Evolutionary conservation across 1,284 basidiomycete species (phyloP).

Genomic region (Ustilago nuda): DNA sequence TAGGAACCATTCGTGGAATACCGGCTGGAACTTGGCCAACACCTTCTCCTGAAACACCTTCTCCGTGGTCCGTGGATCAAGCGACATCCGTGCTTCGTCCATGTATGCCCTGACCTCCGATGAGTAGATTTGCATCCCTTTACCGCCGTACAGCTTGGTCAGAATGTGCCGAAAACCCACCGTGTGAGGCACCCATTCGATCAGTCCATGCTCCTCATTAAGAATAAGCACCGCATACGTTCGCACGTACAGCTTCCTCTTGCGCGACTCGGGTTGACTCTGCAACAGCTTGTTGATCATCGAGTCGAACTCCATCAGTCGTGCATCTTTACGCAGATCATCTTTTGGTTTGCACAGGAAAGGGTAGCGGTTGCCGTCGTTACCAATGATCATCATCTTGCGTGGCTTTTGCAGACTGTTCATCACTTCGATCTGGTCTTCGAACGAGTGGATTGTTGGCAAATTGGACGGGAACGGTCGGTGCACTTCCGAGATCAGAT

Average conservation of each 20-base stretch:
- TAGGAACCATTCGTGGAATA: conserved; percentile 98
- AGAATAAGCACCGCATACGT: conserved; percentile 96
- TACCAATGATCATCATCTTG: conserved; percentile 87
- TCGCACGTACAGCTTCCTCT: conserved; percentile 54
- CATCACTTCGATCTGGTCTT: conserved; percentile 93
- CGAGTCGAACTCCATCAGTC: conserved; percentile 97
- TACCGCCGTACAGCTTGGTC: conserved; percentile 76
- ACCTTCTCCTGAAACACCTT: conserved; percentile 77
- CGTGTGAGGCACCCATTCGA: conserved; percentile 99
- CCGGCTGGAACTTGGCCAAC: conserved; percentile 76
- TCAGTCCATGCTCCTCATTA: conserved; percentile 96
- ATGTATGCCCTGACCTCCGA: conserved; percentile 75
- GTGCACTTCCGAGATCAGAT: conserved; percentile 74
- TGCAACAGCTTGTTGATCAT: conserved; percentile 98
- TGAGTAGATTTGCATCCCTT: conserved; percentile 66
- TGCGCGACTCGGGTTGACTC: conserved; percentile 86
- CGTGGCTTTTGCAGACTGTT: conserved; percentile 89
- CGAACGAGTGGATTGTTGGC: conserved; percentile 76
- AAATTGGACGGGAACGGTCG: conserved; percentile 83
- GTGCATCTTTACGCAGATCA: conserved; percentile 95
- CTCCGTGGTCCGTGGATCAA: conserved; percentile 72
- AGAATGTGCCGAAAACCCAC: conserved; percentile 85
- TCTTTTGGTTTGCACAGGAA: conserved; percentile 99
- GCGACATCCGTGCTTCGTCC: conserved; percentile 74
- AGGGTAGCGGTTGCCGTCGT: conserved; percentile 85